phyloP scores from a whole-genome alignment of 2,329 filamentous ascomycete genomes.

The Ceratocystis cacaofunesta region DNA sequence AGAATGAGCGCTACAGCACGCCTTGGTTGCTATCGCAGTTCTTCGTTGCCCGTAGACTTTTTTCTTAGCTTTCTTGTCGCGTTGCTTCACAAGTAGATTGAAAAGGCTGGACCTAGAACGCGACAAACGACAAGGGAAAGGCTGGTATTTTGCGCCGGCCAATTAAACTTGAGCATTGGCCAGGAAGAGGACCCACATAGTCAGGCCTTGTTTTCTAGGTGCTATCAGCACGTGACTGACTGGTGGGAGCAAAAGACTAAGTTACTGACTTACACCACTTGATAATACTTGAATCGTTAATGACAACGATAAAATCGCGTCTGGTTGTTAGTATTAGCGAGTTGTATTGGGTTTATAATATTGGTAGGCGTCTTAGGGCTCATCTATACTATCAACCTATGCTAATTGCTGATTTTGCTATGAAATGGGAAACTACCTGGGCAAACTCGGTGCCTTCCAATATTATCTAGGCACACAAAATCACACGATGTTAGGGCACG shows the following conservation, averaged over 20 bases:
- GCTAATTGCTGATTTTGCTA: neutral
- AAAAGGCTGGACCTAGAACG: slow-evolving; percentile 14
- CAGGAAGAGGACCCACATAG: neutral
- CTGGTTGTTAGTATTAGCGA: neutral
- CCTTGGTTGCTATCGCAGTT: neutral
- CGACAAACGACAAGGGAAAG: slow-evolving; percentile 14
- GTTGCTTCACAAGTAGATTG: slow-evolving; percentile 3
- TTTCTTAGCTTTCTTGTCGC: slow-evolving; percentile 8
- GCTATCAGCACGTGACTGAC: slow-evolving; percentile 5
- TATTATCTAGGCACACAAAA: neutral
- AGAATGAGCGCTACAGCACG: neutral
- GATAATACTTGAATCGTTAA: no score
- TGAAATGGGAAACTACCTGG: neutral
- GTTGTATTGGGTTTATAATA: neutral
- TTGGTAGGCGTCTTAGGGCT: neutral
- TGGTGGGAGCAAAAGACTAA: neutral
- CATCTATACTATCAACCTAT: neutral
- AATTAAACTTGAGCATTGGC: slow-evolving; percentile 11
- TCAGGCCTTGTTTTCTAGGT: neutral
- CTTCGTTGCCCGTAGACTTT: neutral
- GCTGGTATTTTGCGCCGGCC: slow-evolving; percentile 15
- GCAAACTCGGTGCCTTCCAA: neutral
- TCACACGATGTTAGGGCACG: neutral
- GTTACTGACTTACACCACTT: no score
- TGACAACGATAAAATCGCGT: no score